Conservation (phyloP, 2,329 filamentous ascomycete genomes). For the Aspergillus ochraceoroseus region DNA sequence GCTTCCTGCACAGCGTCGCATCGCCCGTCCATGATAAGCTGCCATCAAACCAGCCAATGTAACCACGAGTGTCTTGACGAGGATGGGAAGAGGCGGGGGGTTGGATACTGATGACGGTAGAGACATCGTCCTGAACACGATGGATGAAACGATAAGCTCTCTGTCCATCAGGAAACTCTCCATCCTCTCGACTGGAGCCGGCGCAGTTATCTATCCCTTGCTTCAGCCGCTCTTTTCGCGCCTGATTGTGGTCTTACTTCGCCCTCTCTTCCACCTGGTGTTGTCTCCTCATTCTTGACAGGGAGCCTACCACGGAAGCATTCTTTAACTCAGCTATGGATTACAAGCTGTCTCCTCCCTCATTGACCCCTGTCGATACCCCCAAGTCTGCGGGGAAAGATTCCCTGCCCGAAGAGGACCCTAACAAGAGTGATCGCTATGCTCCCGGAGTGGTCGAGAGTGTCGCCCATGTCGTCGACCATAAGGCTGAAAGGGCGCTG, state of each 20-base stretch:
- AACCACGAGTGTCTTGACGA: conserved; percentile 6
- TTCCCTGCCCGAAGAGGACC: conserved; percentile 14
- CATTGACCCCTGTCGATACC: conserved; percentile 9
- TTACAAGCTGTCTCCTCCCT: conserved; percentile 3
- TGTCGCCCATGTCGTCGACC: conserved; percentile 38
- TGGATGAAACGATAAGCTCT: conserved; percentile 7
- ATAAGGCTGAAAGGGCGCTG: conserved; percentile 46
- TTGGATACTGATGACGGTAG: conserved; percentile 3
- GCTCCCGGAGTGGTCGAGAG: conserved; percentile 23
- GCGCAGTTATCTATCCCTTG: conserved; percentile 14
- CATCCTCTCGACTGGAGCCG: not conserved
- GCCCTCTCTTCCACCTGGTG: not conserved
- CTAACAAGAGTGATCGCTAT: conserved; percentile 12
- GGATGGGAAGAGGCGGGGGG: conserved; percentile 4
- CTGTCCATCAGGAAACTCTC: not conserved
- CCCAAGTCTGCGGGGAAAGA: conserved; percentile 8
- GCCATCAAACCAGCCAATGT: conserved; percentile 12
- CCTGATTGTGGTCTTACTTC: not conserved
- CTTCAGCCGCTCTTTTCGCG: not conserved
- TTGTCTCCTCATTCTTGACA: not conserved
- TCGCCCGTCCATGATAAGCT: conserved; percentile 9
- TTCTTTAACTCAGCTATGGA: conserved; percentile 1
- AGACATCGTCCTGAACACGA: conserved; percentile 1
- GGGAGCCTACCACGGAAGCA: not conserved
- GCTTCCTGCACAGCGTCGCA: conserved; percentile 5